phyloP scores from a whole-genome alignment of 495 filamentous ascomycete genomes.

The Xylaria scruposa region DNA sequence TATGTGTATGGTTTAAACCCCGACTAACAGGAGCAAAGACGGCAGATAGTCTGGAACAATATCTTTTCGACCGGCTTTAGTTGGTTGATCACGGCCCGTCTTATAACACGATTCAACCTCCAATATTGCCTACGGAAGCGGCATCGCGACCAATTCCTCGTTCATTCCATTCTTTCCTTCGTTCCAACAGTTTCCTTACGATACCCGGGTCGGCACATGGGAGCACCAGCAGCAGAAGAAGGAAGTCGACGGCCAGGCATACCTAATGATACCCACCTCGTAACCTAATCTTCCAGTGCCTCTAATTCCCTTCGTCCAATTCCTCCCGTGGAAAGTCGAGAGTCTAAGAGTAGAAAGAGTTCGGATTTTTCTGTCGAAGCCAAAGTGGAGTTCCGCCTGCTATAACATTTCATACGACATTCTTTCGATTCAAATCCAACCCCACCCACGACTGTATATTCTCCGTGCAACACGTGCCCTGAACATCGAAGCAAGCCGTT shows the following conservation, averaged over 20 bases:
- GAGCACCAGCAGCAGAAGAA: neutral
- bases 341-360: constrained; percentile 6
- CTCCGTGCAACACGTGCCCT: constrained; percentile 1
- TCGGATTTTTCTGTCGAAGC: neutral
- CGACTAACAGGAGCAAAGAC: constrained; percentile 16
- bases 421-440: constrained; percentile 4
- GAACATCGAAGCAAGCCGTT: constrained; percentile 1
- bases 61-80: neutral
- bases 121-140: constrained; percentile 19
- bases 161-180: constrained; percentile 15
- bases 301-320: neutral
- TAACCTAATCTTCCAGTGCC: constrained; percentile 14
- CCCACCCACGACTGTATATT: neutral
- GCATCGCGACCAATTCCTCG: constrained; percentile 1
- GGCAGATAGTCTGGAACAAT: constrained; percentile 1
- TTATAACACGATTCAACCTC: constrained; percentile 17
- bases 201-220: constrained; percentile 5
- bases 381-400: neutral
- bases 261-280: constrained; percentile 13
- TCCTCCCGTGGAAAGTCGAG: neutral
- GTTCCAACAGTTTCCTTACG: neutral
- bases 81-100: constrained; percentile 4
- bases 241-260: constrained; percentile 11
- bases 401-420: constrained; percentile 22
- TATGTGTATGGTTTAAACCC: neutral